These are phyloP conservation scores for Cercospora sojina DNA, from an alignment of 2,329 filamentous ascomycete species.

Conservation along the genomic window DNA sequence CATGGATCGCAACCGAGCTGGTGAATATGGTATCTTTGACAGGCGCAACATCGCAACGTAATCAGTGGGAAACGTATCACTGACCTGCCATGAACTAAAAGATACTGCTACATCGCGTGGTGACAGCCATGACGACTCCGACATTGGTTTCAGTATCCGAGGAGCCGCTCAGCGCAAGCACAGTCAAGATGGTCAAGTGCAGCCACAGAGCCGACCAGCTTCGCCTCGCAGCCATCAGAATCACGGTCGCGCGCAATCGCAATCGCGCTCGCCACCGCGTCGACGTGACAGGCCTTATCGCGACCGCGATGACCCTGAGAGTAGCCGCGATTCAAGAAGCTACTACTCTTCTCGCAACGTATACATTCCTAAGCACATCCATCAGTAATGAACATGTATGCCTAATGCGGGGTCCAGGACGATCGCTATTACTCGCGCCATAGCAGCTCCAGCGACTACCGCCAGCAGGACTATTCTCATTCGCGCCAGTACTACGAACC, in stretches of 20 bases:
- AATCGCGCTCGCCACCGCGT: conserved; percentile 14
- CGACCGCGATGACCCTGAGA: conserved; percentile 16
- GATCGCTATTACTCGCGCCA: conserved; percentile 15
- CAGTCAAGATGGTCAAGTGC: conserved; percentile 1
- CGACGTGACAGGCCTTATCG: conserved; percentile 14
- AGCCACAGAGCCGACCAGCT: conserved; percentile 3
- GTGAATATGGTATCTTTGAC: conserved; percentile 23
- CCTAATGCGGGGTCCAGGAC: conserved; percentile 22
- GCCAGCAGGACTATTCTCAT: conserved; percentile 11
- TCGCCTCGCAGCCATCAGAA: not conserved
- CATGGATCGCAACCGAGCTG: conserved; percentile 22
- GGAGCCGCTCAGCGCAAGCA: conserved; percentile 15
- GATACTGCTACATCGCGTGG: conserved; percentile 13
- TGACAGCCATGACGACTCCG: conserved; percentile 9
- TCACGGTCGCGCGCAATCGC: not conserved
- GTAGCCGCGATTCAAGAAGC: not conserved
- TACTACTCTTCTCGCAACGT: conserved; percentile 15
- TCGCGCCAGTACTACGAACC: conserved; percentile 8
- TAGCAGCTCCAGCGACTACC: conserved; percentile 19
- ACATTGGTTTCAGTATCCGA: conserved; percentile 18
- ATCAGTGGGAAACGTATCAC: conserved; percentile 18
- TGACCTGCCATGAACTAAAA: conserved; percentile 20
- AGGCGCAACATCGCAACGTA: conserved; percentile 17
- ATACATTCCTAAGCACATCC: conserved; percentile 9
- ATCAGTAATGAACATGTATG: not conserved